Percentiles rank a stretch among this genome's conserved stretches.
phyloP scores from a whole-genome alignment of 2,329 filamentous ascomycete species.

The Verticillium longisporum region DNA sequence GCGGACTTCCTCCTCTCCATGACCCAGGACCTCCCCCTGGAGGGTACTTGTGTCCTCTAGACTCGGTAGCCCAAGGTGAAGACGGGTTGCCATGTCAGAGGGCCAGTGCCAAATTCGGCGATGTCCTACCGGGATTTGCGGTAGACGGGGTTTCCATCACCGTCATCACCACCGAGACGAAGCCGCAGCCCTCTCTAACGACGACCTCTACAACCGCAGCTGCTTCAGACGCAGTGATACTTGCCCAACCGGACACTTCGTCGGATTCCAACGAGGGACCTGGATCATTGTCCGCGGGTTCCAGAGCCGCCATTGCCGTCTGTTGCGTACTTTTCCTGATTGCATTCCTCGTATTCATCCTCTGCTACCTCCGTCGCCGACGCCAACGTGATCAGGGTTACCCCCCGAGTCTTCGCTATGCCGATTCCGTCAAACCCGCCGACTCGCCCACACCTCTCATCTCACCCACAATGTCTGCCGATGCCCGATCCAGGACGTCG shows the following conservation, averaged over 20 bases:
- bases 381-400: constrained; percentile 9
- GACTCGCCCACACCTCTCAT: constrained; percentile 35
- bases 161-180: constrained; percentile 2
- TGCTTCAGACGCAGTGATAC: not conserved
- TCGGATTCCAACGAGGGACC: not conserved
- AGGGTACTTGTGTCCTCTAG: constrained; percentile 18
- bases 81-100: not conserved
- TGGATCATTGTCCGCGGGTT: constrained; percentile 25
- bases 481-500: constrained; percentile 18
- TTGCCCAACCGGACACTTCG: not conserved
- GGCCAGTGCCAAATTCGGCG: constrained; percentile 1
- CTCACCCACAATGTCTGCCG: constrained; percentile 25
- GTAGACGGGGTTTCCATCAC: not conserved
- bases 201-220: not conserved
- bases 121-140: not conserved
- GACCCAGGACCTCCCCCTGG: constrained; percentile 28
- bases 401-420: constrained; percentile 5
- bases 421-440: constrained; percentile 14
- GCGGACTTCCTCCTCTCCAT: constrained; percentile 19
- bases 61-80: not conserved
- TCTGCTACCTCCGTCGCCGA: constrained; percentile 29
- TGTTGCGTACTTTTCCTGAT: constrained; percentile 31
- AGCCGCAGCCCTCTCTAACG: not conserved
- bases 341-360: constrained; percentile 25
- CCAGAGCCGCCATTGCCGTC: constrained; percentile 38